phyloP scores from a whole-genome alignment of 1,139 yeast genomes.

The Saccharomyces hybrid region DNA sequence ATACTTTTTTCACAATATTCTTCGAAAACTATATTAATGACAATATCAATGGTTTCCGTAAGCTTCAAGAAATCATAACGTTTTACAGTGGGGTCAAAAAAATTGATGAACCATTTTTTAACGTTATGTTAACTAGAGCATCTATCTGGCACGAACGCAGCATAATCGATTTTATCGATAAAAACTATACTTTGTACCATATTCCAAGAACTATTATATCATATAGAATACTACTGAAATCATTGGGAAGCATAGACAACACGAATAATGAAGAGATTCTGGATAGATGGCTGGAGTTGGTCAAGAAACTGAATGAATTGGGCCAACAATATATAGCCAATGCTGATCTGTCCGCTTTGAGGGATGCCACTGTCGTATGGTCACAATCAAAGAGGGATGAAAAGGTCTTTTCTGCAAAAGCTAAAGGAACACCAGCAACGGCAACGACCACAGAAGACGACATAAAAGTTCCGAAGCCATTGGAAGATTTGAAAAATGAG shows the following conservation, averaged over 20 bases:
- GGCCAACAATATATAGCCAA: conserved; percentile 58
- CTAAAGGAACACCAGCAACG: background rate
- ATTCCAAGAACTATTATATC: conserved; percentile 66
- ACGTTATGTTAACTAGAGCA: conserved; percentile 61
- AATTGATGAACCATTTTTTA: conserved; percentile 71
- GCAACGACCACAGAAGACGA: background rate
- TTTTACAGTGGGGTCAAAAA: conserved; percentile 48
- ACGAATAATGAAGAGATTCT: conserved; percentile 47
- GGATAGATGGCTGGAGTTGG: conserved; percentile 51
- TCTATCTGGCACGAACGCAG: conserved; percentile 60
- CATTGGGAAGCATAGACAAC: conserved; percentile 52
- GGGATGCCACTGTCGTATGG: conserved; percentile 63
- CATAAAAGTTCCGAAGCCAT: background rate
- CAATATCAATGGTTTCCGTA: conserved; percentile 43
- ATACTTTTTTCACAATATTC: conserved; percentile 57
- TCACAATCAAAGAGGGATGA: background rate
- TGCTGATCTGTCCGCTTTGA: conserved; percentile 82
- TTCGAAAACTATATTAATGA: conserved; percentile 50
- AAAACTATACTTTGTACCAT: conserved; percentile 49
- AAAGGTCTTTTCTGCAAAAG: background rate
- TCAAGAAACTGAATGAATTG: conserved; percentile 44
- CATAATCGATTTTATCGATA: conserved; percentile 54
- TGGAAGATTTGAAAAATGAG: background rate
- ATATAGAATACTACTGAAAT: conserved; percentile 66
- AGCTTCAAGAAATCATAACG: conserved; percentile 37